These are phyloP conservation scores for Shiraia sp. DNA, from an alignment of 2,329 filamentous ascomycete genomes.

Conservation along the genomic window DNA sequence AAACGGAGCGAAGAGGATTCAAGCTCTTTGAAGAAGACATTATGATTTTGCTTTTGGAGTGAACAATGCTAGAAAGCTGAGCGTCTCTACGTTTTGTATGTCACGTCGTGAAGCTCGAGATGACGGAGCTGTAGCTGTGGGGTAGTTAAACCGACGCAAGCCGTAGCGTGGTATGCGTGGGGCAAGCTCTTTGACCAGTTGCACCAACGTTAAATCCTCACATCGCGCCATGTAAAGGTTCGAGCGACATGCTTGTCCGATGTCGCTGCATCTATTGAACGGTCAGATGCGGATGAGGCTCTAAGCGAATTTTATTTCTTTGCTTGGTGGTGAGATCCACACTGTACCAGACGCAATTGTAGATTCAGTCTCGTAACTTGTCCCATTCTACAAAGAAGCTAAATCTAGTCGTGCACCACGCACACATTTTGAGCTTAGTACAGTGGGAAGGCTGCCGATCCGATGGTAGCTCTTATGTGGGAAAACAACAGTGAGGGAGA, in stretches of 20 bases:
- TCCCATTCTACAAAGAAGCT: too few species aligned
- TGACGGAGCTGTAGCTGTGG: constrained; percentile 14
- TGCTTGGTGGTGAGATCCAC: neutral
- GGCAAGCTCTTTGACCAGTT: neutral
- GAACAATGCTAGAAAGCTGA: neutral
- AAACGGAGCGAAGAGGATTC: constrained; percentile 33
- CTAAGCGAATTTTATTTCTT: neutral
- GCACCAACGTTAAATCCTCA: constrained; percentile 1
- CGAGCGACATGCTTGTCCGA: constrained; percentile 12
- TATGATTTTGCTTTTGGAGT: constrained; percentile 8
- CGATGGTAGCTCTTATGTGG: too few species aligned
- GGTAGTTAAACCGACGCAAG: constrained; percentile 23
- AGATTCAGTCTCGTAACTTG: too few species aligned
- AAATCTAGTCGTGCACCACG: too few species aligned
- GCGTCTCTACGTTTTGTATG: constrained; percentile 26
- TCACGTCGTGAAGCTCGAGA: constrained; percentile 17
- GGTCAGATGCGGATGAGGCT: constrained; percentile 23
- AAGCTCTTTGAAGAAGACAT: constrained; percentile 42
- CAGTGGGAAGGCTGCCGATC: too few species aligned
- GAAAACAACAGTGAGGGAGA: too few species aligned
- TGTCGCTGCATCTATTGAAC: constrained; percentile 18
- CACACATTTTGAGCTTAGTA: too few species aligned
- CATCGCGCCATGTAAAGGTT: constrained; percentile 4
- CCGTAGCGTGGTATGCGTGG: constrained; percentile 31
- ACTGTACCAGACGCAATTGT: too few species aligned